Conservation (phyloP, 1,284 basidiomycete genomes). For the Phenoliferia sp. region DNA sequence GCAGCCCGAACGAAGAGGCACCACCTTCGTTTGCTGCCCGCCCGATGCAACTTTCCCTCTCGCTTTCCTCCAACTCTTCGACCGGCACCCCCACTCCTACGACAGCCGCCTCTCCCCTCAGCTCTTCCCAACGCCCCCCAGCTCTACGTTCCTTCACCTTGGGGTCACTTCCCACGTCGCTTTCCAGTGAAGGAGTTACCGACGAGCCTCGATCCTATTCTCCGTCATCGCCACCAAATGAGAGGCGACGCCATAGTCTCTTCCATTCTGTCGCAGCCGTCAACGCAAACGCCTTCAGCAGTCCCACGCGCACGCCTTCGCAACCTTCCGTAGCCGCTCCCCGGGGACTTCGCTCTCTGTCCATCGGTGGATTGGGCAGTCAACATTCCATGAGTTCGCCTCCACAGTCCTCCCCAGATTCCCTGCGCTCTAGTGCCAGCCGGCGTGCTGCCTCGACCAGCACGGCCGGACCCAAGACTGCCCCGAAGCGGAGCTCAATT, state of each 20-base stretch:
- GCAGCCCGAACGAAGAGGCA: neutral
- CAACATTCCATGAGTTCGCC: constrained; percentile 11
- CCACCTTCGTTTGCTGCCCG: neutral
- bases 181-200: too few species aligned
- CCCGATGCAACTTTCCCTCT: constrained; percentile 28
- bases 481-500: constrained; percentile 25
- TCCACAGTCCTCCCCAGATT: neutral
- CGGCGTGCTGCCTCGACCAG: constrained; percentile 1
- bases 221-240: constrained; percentile 17
- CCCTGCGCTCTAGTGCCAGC: neutral
- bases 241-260: constrained; percentile 24
- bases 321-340: neutral
- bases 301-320: constrained; percentile 1
- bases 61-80: constrained; percentile 13
- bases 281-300: constrained; percentile 3
- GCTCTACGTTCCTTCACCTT: neutral
- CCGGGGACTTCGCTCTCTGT: constrained; percentile 29
- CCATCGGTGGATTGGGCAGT: constrained; percentile 17
- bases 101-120: neutral
- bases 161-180: neutral
- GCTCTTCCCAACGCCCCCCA: neutral
- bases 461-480: neutral
- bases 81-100: constrained; percentile 9
- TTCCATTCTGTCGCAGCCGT: constrained; percentile 28
- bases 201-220: neutral